These are phyloP conservation scores for Gracilariopsis chorda DNA, from an alignment of 23 red algal species.

Conservation along the genomic window DNA sequence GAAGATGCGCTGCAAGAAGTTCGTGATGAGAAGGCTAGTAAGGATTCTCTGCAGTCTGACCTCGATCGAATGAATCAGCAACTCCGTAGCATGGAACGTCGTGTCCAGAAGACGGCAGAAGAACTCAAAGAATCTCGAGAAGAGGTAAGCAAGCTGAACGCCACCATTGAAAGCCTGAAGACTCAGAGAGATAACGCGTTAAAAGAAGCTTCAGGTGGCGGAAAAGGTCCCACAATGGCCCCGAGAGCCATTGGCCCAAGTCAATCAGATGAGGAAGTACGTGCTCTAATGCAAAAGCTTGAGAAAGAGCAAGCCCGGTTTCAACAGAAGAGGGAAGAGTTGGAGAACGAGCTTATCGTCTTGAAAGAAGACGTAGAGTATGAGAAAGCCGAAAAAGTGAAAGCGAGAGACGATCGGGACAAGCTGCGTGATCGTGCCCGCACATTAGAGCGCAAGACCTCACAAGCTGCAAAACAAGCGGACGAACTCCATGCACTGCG, in stretches of 20 bases:
- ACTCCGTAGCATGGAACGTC: constrained; percentile 1
- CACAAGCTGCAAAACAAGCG: constrained; percentile 13
- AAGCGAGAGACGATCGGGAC: constrained; percentile 49
- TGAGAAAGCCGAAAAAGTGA: constrained; percentile 47
- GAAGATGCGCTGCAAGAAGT: constrained; percentile 25
- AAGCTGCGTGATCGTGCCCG: constrained; percentile 40
- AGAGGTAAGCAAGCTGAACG: constrained; percentile 29
- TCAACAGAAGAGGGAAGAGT: constrained; percentile 13
- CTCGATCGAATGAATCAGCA: constrained; percentile 22
- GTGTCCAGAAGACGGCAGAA: not conserved
- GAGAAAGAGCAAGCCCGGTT: constrained; percentile 45
- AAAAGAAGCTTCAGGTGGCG: constrained; percentile 19
- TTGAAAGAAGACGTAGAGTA: constrained; percentile 52
- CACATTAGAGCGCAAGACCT: constrained; percentile 30
- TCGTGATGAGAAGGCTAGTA: constrained; percentile 8
- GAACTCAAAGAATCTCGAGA: constrained; percentile 5
- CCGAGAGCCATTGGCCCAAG: not conserved
- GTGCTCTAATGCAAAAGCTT: not conserved
- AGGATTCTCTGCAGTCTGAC: constrained; percentile 37
- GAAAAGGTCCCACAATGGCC: not conserved
- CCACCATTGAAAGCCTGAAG: not conserved
- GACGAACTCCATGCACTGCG: constrained; percentile 33
- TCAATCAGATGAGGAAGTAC: constrained; percentile 19
- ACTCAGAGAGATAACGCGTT: constrained; percentile 60
- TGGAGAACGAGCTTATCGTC: constrained; percentile 21